phyloP scores from a whole-genome alignment of 2,329 filamentous ascomycete species.

The Colletotrichum camelliae region DNA sequence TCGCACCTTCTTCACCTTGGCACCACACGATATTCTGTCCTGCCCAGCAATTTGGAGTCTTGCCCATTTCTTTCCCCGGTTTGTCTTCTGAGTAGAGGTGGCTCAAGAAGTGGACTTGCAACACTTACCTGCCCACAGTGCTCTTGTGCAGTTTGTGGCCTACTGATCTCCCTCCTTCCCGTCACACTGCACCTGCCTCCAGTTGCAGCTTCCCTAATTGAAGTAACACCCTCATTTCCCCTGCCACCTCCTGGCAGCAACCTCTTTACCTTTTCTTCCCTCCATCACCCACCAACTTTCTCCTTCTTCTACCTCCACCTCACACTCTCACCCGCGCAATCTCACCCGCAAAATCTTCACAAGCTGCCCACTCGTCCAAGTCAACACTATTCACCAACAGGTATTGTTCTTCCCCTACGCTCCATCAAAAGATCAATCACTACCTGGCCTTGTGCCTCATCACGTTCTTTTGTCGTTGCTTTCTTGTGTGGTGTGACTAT shows the following conservation, averaged over 20 bases:
- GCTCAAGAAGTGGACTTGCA: neutral
- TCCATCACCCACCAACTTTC: neutral
- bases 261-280: neutral
- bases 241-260: neutral
- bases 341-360: neutral
- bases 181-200: conserved; percentile 10
- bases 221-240: conserved; percentile 7
- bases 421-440: neutral
- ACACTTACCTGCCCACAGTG: neutral
- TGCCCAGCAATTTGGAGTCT: neutral
- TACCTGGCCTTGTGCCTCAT: neutral
- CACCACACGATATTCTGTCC: neutral
- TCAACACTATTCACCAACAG: neutral
- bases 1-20: neutral
- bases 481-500: neutral
- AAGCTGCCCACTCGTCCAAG: neutral
- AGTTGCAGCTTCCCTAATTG: conserved; percentile 3
- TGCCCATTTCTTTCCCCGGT: neutral
- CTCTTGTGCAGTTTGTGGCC: neutral
- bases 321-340: neutral
- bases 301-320: neutral
- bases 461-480: neutral
- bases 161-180: neutral
- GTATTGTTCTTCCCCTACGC: neutral
- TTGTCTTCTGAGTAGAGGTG: neutral